phyloP scores from a whole-genome alignment of 768 basidiomycete genomes.

The Glaciozyma antarctica region DNA sequence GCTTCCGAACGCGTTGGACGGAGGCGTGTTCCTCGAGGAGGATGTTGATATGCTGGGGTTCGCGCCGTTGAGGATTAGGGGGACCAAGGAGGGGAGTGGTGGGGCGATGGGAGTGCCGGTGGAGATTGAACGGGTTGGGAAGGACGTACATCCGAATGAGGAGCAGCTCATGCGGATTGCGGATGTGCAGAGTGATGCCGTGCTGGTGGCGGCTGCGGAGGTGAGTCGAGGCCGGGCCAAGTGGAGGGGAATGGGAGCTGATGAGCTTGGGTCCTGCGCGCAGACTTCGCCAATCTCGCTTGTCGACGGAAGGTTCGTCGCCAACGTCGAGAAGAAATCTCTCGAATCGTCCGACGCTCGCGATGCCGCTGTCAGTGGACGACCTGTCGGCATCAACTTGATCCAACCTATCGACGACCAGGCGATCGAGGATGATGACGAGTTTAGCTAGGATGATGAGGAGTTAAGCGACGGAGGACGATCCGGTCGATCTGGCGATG shows the following conservation, averaged over 20 bases:
- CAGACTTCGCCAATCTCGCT: conserved; percentile 16
- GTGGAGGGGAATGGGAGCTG: neutral
- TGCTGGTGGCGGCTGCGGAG: conserved; percentile 51
- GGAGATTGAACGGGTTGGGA: conserved; percentile 15
- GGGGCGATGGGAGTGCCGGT: conserved; percentile 22
- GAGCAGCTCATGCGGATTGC: conserved; percentile 89
- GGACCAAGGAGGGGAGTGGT: conserved; percentile 42
- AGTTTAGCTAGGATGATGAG: neutral
- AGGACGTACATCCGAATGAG: conserved; percentile 72
- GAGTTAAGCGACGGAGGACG: conserved; percentile 62
- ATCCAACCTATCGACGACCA: conserved; percentile 34
- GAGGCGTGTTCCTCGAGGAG: conserved; percentile 62
- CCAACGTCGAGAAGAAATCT: conserved; percentile 6
- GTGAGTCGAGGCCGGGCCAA: conserved; percentile 40
- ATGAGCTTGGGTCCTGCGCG: neutral
- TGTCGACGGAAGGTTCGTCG: conserved; percentile 23
- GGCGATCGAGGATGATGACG: conserved; percentile 43
- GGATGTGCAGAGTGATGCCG: conserved; percentile 69
- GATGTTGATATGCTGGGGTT: conserved; percentile 84
- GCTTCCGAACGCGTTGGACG: conserved; percentile 48
- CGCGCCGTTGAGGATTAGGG: conserved; percentile 60
- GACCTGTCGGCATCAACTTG: neutral
- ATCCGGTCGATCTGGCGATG: conserved; percentile 56
- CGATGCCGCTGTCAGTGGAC: conserved; percentile 1
- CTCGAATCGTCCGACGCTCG: conserved; percentile 4